Evolutionary conservation across 306 rosid species (phyloP), one percentile per base, ranked within the genome.

Genomic region (Pterocarpus santalinus): DNA sequence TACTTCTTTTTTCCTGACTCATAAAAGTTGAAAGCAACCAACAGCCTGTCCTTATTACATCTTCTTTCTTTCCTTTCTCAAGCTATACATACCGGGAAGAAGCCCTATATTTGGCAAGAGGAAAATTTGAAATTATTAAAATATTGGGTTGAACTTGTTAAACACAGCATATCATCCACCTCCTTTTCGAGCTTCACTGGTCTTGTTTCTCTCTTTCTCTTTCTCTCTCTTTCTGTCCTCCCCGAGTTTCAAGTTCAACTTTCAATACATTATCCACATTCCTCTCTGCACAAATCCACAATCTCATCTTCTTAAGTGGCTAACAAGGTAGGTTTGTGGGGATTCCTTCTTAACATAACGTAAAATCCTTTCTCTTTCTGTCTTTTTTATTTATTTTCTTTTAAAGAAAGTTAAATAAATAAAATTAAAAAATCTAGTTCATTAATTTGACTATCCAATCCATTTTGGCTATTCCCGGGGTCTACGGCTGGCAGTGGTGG

Each of bases 11-110:
- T 82, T 85, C 80, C 88, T 87, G 80, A 87, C 77, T 83, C 73
- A 63, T 66, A 85, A 90, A 92, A 92, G 88, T 84, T 87, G 94
- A 92, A 87, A 89, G 95, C 97, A 78, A 88, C 98, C 85, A 84
- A 72, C 91, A 82, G 89, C 86, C 93, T 91, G 93, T 91, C 98
- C 76, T 77, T 87, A 71, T 83, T 86, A 55, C 69, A 35, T 51
- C 78, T 73, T 55, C 52, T 64, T 80, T 44, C 72, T 69, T 76
- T 78, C 84, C 83, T 73, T 80, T 76, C 79, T 81, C 82, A 60
- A 69, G 49, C 70, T 71, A 55, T 72, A 74, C 69, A 65, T 17
- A 8, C 74, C 73, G 16, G 61, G 51, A 78, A 73, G 81, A 71
- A 75, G 61, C 87, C 89, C 92, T 78, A 83, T 70, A 34, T 86